Evolutionary conservation across 2,329 filamentous ascomycete genomes (phyloP).

Genomic region (Verticillium albo-atrum): DNA sequence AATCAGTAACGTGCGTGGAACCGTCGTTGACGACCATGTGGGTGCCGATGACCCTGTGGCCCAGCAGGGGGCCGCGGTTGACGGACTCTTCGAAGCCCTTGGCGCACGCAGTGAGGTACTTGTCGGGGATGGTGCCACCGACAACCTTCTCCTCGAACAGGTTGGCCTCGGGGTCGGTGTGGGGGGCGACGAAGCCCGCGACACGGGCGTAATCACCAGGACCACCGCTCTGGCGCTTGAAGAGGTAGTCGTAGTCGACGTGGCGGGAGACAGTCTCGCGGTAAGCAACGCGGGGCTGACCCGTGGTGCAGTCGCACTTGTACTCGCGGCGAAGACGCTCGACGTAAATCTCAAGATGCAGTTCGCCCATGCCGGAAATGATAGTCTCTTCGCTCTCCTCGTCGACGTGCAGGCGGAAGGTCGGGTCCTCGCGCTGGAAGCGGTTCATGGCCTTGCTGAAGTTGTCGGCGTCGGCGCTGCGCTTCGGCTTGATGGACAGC

Average conservation of each 20-base stretch:
- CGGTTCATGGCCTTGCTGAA: conserved; percentile 99
- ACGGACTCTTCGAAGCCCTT: conserved; percentile 88
- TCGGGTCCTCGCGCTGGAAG: conserved; percentile 97
- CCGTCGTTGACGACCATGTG: conserved; percentile 94
- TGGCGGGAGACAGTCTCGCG: conserved; percentile 82
- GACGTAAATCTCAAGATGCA: conserved; percentile 95
- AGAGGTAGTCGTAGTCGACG: conserved; percentile 84
- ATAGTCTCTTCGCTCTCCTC: conserved; percentile 92
- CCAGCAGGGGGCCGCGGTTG: conserved; percentile 83
- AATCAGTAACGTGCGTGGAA: conserved; percentile 96
- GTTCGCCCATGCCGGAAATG: conserved; percentile 96
- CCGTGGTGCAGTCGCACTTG: conserved; percentile 92
- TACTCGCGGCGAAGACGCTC: conserved; percentile 97
- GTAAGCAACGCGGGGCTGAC: conserved; percentile 94
- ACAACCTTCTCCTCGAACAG: conserved; percentile 82
- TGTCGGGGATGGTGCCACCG: conserved; percentile 89
- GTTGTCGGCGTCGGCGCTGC: conserved; percentile 83
- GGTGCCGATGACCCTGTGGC: conserved; percentile 86
- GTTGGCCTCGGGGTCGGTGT: conserved; percentile 67
- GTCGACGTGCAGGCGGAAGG: conserved; percentile 92
- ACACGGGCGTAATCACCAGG: conserved; percentile 95
- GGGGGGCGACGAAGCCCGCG: conserved; percentile 86
- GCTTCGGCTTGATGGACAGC: conserved; percentile 93
- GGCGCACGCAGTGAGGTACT: conserved; percentile 89
- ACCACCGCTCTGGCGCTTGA: conserved; percentile 94